Evolutionary conservation across 441 rosid genomes (phyloP), one percentile per base, ranked within the genome.

Genomic region (Corymbia citriodora): DNA sequence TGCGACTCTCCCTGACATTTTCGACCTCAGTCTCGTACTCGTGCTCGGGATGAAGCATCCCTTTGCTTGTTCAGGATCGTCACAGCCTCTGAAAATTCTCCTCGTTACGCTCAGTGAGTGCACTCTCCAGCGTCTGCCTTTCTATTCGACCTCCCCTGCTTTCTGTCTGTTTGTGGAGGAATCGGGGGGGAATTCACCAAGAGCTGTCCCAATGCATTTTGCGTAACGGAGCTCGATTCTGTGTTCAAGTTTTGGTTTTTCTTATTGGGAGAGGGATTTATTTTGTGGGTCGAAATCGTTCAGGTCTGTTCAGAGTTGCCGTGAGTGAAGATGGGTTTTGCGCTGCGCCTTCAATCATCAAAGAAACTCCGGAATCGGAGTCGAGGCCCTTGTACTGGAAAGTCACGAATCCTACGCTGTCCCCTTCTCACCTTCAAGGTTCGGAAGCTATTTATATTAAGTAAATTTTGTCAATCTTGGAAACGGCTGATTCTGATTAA

Each of bases 381-480:
- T 61, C 95, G 14, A 93, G 93, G 82, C 95, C 97, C 89, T 93
- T 94, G 90, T 98, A 98, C 89, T 94, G 98, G 98, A 96, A 96
- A 95, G 98, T 94, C 89, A 95, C 96, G 29, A 95, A 94, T 89
- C 99, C 99, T 48, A 96, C 99, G 36, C 96, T 97, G 8, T 93
- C 99, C 89, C 98, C 99, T 91, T 93, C 97, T 29, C 99, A 98
- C 90, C 95, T 97, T 70, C 96, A 92, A 95, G 99, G 99, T 96
- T 36, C 31, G 86, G 86, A 87, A 87, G 87, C 25, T 23, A 40
- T 89, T 33, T 68, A 54, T 45, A 57, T 29, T 88, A 36, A 16
- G 40, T 55, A 23, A 53, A 54, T 50, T 50, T 65, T 55, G 57
- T 31, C 87, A 45, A 50, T 70, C 57, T 63, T 90, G 29, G 53